A percentile compares a stretch with the other conserved stretches of the same genome.
These are phyloP conservation scores for Pseudonitzschia pungens DNA, from an alignment of 108 stramenopile species.

Conservation along the genomic window DNA sequence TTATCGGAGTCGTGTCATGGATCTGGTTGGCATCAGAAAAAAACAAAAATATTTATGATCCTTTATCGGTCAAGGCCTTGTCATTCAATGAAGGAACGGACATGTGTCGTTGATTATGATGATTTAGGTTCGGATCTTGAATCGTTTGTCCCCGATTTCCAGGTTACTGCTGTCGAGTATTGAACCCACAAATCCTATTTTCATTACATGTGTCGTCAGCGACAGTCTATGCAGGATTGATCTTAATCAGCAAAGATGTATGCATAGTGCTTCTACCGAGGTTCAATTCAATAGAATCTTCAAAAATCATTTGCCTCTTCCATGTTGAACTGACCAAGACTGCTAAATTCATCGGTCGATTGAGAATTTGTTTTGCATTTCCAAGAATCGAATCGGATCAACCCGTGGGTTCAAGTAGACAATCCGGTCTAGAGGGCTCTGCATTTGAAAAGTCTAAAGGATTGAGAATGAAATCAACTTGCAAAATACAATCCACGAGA, in stretches of 20 bases:
- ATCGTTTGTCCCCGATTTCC: too few species aligned
- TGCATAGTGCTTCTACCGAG: neutral
- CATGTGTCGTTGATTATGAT: too few species aligned
- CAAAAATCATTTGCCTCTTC: neutral
- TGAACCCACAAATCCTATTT: too few species aligned
- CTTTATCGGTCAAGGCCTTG: too few species aligned
- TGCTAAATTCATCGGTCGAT: neutral
- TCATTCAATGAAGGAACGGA: too few species aligned
- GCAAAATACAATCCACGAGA: neutral
- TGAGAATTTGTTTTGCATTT: neutral
- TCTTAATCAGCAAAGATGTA: neutral
- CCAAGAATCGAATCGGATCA: too few species aligned
- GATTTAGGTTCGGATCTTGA: too few species aligned
- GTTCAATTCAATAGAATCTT: neutral
- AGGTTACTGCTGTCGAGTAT: too few species aligned
- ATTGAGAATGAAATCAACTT: neutral
- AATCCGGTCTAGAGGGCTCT: too few species aligned
- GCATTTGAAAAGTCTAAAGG: neutral
- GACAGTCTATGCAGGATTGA: neutral
- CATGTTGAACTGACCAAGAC: neutral
- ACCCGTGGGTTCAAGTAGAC: too few species aligned
- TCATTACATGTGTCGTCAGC: too few species aligned
- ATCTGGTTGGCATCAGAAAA: neutral
- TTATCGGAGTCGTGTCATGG: neutral
- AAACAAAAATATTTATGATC: neutral